These are phyloP conservation scores for Ceratocystis diversiconidia DNA, from an alignment of 2,329 filamentous ascomycete species.

Conservation along the genomic window DNA sequence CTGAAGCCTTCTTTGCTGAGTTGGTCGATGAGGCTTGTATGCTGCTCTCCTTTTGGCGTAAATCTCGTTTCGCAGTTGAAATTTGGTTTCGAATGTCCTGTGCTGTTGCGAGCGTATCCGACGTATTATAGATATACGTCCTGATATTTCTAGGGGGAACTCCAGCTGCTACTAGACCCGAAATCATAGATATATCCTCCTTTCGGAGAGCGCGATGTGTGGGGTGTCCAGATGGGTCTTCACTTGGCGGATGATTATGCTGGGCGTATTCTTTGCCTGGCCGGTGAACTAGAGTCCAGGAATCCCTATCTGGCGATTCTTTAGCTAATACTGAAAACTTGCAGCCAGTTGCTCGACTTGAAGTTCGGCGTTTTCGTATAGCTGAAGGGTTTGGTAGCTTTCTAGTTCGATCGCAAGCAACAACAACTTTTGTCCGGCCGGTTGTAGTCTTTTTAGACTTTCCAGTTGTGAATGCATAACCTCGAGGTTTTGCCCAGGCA, in stretches of 20 bases:
- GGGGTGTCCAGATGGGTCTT: background rate
- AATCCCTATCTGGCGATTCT: background rate
- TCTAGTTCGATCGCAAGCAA: background rate
- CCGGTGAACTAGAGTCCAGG: background rate
- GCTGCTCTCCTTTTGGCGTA: no score
- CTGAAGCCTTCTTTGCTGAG: no score
- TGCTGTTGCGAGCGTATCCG: no score
- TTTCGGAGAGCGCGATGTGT: no score
- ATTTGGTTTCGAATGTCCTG: no score
- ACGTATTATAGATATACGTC: no score
- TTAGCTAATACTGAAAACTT: background rate
- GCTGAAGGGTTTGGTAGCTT: fast-evolving
- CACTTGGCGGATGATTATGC: background rate
- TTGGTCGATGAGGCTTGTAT: no score
- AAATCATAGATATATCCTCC: no score
- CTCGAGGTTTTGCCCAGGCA: background rate
- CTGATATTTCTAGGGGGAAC: no score
- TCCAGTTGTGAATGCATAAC: background rate
- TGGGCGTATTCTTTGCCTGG: background rate
- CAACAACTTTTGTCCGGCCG: background rate
- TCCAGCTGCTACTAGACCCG: no score
- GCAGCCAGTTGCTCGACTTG: background rate
- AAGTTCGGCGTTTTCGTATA: background rate
- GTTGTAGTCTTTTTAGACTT: background rate
- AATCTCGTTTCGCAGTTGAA: no score